These are phyloP conservation scores for Neopestalotiopsis rosae DNA, from an alignment of 2,329 filamentous ascomycete species.

Conservation along the genomic window DNA sequence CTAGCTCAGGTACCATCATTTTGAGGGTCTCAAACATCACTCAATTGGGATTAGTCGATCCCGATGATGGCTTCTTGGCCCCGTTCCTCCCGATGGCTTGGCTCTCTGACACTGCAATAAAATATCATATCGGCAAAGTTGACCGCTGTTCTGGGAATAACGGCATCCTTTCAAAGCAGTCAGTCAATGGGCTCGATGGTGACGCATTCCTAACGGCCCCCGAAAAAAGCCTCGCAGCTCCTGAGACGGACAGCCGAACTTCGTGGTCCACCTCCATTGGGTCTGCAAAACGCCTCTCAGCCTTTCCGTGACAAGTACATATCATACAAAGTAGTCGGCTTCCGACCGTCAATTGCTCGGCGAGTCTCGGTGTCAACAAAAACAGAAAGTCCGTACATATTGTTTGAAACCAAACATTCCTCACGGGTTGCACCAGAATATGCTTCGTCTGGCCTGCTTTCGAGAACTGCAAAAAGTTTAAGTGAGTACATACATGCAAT, in stretches of 20 bases:
- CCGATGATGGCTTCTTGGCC: not conserved
- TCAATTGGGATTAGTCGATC: not conserved
- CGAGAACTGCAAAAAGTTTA: not conserved
- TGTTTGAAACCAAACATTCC: not conserved
- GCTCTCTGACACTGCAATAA: not conserved
- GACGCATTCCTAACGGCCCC: not conserved
- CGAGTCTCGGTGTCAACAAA: not conserved
- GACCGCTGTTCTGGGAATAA: not conserved
- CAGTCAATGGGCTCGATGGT: not conserved
- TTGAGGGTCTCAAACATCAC: not conserved
- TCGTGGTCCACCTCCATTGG: constrained; percentile 5
- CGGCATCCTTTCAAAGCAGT: not conserved
- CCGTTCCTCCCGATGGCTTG: not conserved
- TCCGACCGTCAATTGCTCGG: not conserved
- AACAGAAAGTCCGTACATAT: not conserved
- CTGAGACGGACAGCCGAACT: not conserved
- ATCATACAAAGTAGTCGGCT: not conserved
- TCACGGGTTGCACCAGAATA: not conserved
- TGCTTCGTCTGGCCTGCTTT: not conserved
- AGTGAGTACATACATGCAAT: not conserved
- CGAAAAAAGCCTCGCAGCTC: constrained; percentile 2
- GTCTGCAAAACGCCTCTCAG: not conserved
- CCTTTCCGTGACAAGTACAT: not conserved
- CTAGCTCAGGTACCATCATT: not conserved
- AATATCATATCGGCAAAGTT: not conserved